Evolutionary conservation across 2,329 filamentous ascomycete species (phyloP).

Genomic region (Colletotrichum neosansevieriae): DNA sequence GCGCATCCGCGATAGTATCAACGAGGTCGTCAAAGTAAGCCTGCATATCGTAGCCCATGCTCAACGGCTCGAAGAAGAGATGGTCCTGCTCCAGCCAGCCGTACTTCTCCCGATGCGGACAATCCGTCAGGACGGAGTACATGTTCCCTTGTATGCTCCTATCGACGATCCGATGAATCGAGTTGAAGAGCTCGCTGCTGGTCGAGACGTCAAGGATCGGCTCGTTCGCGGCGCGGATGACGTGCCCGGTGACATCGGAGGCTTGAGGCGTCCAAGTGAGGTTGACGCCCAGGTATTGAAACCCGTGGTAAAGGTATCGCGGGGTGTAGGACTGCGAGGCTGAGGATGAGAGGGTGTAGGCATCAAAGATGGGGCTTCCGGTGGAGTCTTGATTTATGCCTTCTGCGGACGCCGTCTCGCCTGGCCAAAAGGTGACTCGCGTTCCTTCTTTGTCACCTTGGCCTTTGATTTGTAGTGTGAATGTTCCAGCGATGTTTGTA

Average conservation of each 20-base stretch:
- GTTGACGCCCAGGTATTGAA: conserved; percentile 36
- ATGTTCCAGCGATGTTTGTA: conserved; percentile 31
- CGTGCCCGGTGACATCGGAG: conserved; percentile 19
- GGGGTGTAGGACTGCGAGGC: conserved; percentile 18
- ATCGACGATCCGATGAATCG: conserved; percentile 36
- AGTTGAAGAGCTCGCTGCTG: no score
- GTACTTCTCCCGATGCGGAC: conserved; percentile 37
- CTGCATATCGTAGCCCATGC: conserved; percentile 30
- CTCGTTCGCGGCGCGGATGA: conserved; percentile 35
- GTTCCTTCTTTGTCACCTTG: conserved; percentile 25
- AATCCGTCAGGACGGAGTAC: conserved; percentile 37
- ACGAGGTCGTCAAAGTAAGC: conserved; percentile 35
- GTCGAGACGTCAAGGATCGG: no score
- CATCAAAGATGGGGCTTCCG: conserved; percentile 35
- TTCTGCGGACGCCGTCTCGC: conserved; percentile 8
- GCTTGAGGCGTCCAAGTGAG: conserved; percentile 30
- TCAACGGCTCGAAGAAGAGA: conserved; percentile 30
- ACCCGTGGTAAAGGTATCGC: conserved; percentile 32
- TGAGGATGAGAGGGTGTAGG: conserved; percentile 24
- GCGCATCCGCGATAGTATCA: conserved; percentile 37
- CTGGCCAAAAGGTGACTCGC: conserved; percentile 31
- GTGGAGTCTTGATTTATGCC: conserved; percentile 20
- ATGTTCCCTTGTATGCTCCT: conserved; percentile 38
- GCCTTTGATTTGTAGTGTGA: conserved; percentile 22
- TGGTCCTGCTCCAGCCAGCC: conserved; percentile 41